Percentiles rank a stretch among this genome's conserved stretches.
Conservation (phyloP, 805 yeast genomes). For the Nakazawaea siamensis region DNA sequence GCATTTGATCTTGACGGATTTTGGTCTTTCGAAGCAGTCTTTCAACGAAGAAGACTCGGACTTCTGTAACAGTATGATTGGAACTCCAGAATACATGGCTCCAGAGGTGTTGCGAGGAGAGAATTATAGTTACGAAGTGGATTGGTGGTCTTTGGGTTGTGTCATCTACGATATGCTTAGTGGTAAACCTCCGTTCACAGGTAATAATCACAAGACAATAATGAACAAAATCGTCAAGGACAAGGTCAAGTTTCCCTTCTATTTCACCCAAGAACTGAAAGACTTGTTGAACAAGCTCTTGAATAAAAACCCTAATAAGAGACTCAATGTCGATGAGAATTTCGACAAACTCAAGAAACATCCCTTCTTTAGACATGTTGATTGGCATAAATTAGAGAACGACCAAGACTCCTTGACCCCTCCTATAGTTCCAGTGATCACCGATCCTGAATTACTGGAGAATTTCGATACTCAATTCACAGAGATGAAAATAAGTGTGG, state of each 20-base stretch:
- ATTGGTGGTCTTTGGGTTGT: constrained; percentile 91
- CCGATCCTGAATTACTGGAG: constrained; percentile 77
- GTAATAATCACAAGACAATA: constrained; percentile 67
- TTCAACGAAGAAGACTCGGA: constrained; percentile 24
- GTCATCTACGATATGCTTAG: constrained; percentile 72
- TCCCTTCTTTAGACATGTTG: constrained; percentile 66
- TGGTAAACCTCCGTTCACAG: constrained; percentile 86
- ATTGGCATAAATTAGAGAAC: constrained; percentile 53
- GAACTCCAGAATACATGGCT: constrained; percentile 83
- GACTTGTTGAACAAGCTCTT: constrained; percentile 60
- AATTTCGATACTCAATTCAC: constrained; percentile 81
- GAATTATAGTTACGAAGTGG: constrained; percentile 71
- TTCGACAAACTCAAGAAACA: constrained; percentile 52
- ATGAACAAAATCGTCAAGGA: constrained; percentile 68
- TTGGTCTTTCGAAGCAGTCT: constrained; percentile 60
- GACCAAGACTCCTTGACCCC: constrained; percentile 46
- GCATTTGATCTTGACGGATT: constrained; percentile 77
- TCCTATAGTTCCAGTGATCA: constrained; percentile 76
- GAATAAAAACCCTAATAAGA: constrained; percentile 60
- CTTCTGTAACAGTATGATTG: constrained; percentile 51
- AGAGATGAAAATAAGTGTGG: constrained; percentile 42
- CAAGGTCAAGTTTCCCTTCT: constrained; percentile 62
- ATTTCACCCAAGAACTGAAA: constrained; percentile 71
- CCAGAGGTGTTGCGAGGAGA: constrained; percentile 81
- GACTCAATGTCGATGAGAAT: constrained; percentile 50